These are phyloP conservation scores for Lactifluus pinguis DNA, from an alignment of 768 basidiomycete genomes.

Conservation along the genomic window DNA sequence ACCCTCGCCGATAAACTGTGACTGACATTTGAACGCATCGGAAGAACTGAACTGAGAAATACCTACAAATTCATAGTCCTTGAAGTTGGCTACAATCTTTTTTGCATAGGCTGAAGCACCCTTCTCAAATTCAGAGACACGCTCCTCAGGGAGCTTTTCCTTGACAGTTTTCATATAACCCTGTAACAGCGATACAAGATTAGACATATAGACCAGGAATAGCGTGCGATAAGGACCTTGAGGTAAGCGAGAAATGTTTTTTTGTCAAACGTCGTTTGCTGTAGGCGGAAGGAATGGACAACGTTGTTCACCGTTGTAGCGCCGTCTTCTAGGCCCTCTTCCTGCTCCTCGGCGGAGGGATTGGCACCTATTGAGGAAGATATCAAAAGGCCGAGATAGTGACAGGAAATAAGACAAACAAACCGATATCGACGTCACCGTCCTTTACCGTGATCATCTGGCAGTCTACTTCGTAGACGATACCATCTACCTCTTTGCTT, in stretches of 20 bases:
- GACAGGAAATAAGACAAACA: constrained; percentile 18
- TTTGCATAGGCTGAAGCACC: constrained; percentile 70
- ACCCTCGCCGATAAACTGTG: constrained; percentile 57
- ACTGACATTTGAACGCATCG: constrained; percentile 2
- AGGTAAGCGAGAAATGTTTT: constrained; percentile 75
- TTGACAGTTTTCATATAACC: constrained; percentile 94
- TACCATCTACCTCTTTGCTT: constrained; percentile 70
- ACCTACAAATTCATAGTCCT: constrained; percentile 87
- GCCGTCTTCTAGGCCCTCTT: constrained; percentile 76
- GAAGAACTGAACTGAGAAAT: neutral
- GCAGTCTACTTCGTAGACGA: constrained; percentile 87
- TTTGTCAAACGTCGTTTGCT: constrained; percentile 78
- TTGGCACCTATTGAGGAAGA: constrained; percentile 59
- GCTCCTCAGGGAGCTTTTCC: constrained; percentile 46
- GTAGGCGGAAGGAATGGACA: constrained; percentile 84
- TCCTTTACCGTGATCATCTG: constrained; percentile 54
- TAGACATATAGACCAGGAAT: constrained; percentile 3
- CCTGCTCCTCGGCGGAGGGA: constrained; percentile 81
- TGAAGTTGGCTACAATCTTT: constrained; percentile 84
- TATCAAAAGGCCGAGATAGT: neutral
- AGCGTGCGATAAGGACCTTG: constrained; percentile 43
- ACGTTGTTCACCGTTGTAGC: constrained; percentile 79
- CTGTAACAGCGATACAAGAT: constrained; percentile 30
- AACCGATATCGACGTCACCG: constrained; percentile 88
- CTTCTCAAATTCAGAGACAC: constrained; percentile 72